Evolutionary conservation across 371 early-diverging fungal genomes (phyloP).

Genomic region (Entomophthora muscae): DNA sequence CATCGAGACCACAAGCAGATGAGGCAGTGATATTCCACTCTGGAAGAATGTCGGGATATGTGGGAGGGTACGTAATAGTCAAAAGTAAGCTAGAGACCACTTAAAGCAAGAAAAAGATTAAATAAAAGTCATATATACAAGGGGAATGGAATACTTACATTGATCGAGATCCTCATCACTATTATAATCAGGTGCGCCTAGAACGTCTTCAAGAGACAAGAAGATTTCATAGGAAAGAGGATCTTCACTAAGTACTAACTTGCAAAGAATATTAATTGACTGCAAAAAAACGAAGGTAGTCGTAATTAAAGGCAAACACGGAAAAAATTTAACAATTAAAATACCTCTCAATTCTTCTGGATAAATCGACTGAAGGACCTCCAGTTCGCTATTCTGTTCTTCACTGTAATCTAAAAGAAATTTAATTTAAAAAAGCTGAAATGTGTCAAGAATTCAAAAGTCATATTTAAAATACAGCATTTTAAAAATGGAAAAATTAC

Average conservation of each 20-base stretch:
- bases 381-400: slow-evolving; percentile 73
- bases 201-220: slow-evolving; percentile 10
- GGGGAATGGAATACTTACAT: background rate
- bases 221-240: slow-evolving; percentile 11
- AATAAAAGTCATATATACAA: background rate
- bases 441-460: too few species aligned
- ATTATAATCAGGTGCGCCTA: slow-evolving; percentile 2
- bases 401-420: slow-evolving; percentile 36
- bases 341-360: slow-evolving; percentile 67
- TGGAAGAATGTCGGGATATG: slow-evolving; percentile 76
- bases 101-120: slow-evolving; percentile 15
- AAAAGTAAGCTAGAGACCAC: slow-evolving; percentile 21
- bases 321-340: slow-evolving; percentile 12
- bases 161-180: background rate
- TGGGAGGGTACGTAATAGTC: slow-evolving; percentile 57
- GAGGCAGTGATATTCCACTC: slow-evolving; percentile 32
- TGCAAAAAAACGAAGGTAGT: background rate
- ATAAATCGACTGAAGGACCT: slow-evolving; percentile 84
- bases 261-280: background rate
- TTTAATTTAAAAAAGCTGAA: too few species aligned
- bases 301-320: background rate
- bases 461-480: too few species aligned
- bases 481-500: too few species aligned
- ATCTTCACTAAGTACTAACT: slow-evolving; percentile 10
- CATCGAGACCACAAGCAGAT: slow-evolving; percentile 14